Evolutionary conservation across 495 filamentous ascomycete species (phyloP).

Genomic region (Trichoderma reesei): DNA sequence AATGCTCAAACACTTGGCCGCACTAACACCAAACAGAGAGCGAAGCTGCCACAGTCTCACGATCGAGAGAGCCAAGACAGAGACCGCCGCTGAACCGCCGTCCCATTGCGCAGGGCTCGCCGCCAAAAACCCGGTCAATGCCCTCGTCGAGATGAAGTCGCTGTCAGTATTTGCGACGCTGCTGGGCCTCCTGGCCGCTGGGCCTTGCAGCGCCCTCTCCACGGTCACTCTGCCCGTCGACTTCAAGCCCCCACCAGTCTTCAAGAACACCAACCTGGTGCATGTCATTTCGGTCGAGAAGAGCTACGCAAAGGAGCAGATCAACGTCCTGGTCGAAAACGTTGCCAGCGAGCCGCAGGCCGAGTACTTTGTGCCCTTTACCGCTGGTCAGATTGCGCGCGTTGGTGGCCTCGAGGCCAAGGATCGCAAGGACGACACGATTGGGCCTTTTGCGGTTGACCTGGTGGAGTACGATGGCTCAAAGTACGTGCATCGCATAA

Average conservation of each 20-base stretch:
- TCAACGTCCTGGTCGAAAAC: constrained; percentile 94
- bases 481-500: constrained; percentile 38
- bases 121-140: constrained; percentile 22
- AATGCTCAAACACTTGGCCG: background rate
- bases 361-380: constrained; percentile 85
- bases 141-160: constrained; percentile 42
- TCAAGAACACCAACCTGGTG: constrained; percentile 84
- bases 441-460: constrained; percentile 57
- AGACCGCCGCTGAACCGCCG: background rate
- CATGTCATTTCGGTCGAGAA: constrained; percentile 89
- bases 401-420: constrained; percentile 82
- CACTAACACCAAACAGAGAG: background rate
- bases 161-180: constrained; percentile 39
- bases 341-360: constrained; percentile 58
- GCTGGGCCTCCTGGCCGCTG: constrained; percentile 37
- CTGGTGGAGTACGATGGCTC: constrained; percentile 51
- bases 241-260: constrained; percentile 82
- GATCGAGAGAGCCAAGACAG: background rate
- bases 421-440: constrained; percentile 70
- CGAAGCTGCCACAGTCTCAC: constrained; percentile 7
- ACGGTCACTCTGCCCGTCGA: constrained; percentile 45
- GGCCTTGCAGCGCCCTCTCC: constrained; percentile 26
- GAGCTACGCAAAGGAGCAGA: constrained; percentile 73
- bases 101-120: constrained; percentile 14
- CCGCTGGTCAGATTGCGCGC: constrained; percentile 56